Evolutionary conservation across 1,284 basidiomycete species (phyloP), one percentile per base, ranked within the genome.

Genomic region (Tilletiaria anomala): DNA sequence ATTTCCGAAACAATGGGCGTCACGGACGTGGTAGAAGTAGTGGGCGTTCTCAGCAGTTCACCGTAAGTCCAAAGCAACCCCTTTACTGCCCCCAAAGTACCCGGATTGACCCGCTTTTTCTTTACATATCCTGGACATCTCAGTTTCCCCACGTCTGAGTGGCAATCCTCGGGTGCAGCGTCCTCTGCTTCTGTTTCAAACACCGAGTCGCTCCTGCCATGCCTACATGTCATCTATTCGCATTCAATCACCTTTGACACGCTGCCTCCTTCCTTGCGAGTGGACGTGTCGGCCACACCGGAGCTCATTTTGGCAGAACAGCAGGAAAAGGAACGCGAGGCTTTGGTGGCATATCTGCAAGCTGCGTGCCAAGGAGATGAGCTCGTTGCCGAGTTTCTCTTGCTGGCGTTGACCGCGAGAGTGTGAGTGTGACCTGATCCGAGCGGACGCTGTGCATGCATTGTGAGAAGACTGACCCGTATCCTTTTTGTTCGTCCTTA

Each of bases 371-470:
- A 42, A 15, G 55, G 57, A 12, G 61, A 64, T 39, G 40, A 38
- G 26, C 36, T 64, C 3, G 79, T 79, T 0, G 83, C 84, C 8
- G 80, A 87, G 67, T 85, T 80, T 77, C 69, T 82, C 2, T 68
- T 88, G 5, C 70, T 87, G 12, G 70, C 73, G 17, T 64, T 74
- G 18, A 71, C 81, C n/a, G 73, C 79, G 16, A 73, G 74, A 62
- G 76, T 80, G 82, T 77, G 83, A 70, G 76, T 77, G 11, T 76
- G 80, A 33, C n/a, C n/a, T n/a, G n/a, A n/a, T n/a, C n/a, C n/a
- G n/a, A n/a, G n/a, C n/a, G n/a, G n/a, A n/a, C n/a, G n/a, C n/a
- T n/a, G n/a, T n/a, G n/a, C n/a, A n/a, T n/a, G n/a, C n/a, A n/a
- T n/a, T n/a, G n/a, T n/a, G n/a, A n/a, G n/a, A n/a, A n/a, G n/a